Percentiles rank a stretch among this genome's conserved stretches.
Evolutionary conservation across 441 rosid species (phyloP).

Genomic region (Populus hybrid): DNA sequence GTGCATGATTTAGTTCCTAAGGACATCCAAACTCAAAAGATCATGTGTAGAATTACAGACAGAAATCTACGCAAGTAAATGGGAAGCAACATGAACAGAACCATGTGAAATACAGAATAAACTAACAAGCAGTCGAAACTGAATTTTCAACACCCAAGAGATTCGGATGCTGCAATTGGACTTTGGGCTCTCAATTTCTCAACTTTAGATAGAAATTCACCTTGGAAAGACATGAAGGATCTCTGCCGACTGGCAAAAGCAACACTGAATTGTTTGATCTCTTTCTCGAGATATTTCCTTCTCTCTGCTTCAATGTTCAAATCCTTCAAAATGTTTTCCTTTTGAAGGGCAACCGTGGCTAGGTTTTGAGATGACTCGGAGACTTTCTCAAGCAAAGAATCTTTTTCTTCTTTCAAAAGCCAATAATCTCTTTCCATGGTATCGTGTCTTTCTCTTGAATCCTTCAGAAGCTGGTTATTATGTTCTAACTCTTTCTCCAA

Average conservation of each 20-base stretch:
- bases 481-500: constrained; percentile 44
- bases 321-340: constrained; percentile 59
- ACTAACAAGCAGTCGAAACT: background rate
- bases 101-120: background rate
- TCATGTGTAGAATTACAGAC: background rate
- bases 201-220: constrained; percentile 57
- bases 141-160: constrained; percentile 28
- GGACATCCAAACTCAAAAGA: background rate
- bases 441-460: constrained; percentile 45
- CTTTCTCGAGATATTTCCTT: constrained; percentile 62
- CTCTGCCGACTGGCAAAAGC: constrained; percentile 63
- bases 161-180: constrained; percentile 40
- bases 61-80: background rate
- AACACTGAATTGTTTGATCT: constrained; percentile 60
- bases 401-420: constrained; percentile 57
- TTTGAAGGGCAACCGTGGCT: constrained; percentile 35
- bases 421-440: constrained; percentile 57
- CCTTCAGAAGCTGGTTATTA: constrained; percentile 44
- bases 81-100: background rate
- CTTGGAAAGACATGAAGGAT: constrained; percentile 50
- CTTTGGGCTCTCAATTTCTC: constrained; percentile 46
- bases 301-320: constrained; percentile 48
- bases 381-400: constrained; percentile 35
- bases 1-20: background rate
- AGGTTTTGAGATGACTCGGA: constrained; percentile 47